These are phyloP conservation scores for Malbranchea zuffiana DNA, from an alignment of 2,329 filamentous ascomycete genomes.

Conservation along the genomic window DNA sequence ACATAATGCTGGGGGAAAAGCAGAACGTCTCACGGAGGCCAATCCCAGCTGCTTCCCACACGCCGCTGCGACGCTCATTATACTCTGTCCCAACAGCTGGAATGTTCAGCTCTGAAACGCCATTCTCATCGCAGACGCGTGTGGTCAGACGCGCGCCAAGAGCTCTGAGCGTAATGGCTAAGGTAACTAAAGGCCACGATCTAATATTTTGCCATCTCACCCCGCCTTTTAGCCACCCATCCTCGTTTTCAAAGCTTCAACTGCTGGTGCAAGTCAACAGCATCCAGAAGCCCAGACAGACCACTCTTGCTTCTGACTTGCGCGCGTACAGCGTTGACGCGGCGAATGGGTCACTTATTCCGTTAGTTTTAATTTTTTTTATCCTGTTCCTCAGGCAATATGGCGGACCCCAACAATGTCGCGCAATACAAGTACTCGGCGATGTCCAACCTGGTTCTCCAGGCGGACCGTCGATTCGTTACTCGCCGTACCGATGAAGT, in stretches of 20 bases:
- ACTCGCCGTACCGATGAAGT: constrained; percentile 86
- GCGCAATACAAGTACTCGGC: constrained; percentile 98
- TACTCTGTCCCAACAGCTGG: constrained; percentile 2
- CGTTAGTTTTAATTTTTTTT: too few relatives aligned
- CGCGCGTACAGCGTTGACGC: too few relatives aligned
- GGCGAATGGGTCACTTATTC: too few relatives aligned
- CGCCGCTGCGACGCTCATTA: constrained; percentile 9
- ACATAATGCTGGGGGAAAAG: background rate
- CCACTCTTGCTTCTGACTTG: too few relatives aligned
- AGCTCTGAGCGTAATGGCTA: background rate
- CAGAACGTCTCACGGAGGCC: background rate
- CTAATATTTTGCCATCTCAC: too few relatives aligned
- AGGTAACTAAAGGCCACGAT: too few relatives aligned
- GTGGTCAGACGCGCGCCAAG: background rate
- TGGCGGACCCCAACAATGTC: constrained; percentile 66
- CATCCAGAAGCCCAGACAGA: too few relatives aligned
- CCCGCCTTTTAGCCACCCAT: too few relatives aligned
- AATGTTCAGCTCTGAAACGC: constrained; percentile 14
- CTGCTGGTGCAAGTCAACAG: too few relatives aligned
- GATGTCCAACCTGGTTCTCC: constrained; percentile 99
- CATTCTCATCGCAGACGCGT: background rate
- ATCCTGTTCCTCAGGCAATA: too few relatives aligned
- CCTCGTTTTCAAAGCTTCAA: too few relatives aligned
- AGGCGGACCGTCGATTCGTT: constrained; percentile 95
- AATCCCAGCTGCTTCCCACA: constrained; percentile 7